phyloP scores from a whole-genome alignment of 805 yeast genomes.

The Candida jianshihensis region DNA sequence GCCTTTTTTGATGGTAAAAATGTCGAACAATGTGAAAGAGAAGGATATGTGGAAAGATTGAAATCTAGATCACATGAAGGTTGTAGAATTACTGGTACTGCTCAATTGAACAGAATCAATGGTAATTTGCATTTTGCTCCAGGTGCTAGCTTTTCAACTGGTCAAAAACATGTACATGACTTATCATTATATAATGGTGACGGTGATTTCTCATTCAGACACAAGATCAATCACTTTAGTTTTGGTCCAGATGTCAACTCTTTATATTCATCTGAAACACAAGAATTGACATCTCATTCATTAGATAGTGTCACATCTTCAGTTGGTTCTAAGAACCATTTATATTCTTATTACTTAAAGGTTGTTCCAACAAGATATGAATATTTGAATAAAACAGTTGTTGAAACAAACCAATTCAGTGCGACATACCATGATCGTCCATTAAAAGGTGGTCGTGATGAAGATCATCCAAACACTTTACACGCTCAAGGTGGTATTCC shows the following conservation, averaged over 20 bases:
- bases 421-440: constrained; percentile 88
- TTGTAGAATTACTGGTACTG: constrained; percentile 76
- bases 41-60: constrained; percentile 70
- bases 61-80: constrained; percentile 68
- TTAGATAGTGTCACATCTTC: constrained; percentile 45
- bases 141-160: constrained; percentile 62
- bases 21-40: constrained; percentile 84
- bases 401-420: constrained; percentile 86
- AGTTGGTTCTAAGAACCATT: constrained; percentile 46
- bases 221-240: constrained; percentile 69
- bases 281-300: constrained; percentile 51
- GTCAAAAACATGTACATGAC: constrained; percentile 76
- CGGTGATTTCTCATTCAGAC: constrained; percentile 64
- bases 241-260: constrained; percentile 60
- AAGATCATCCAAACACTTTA: constrained; percentile 81
- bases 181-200: constrained; percentile 59
- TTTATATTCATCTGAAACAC: constrained; percentile 15
- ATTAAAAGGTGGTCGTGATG: constrained; percentile 78
- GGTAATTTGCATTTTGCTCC: constrained; percentile 97
- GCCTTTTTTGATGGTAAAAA: constrained; percentile 84
- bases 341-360: constrained; percentile 74
- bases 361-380: constrained; percentile 88
- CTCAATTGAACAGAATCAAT: constrained; percentile 74
- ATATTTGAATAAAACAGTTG: constrained; percentile 41
- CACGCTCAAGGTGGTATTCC: constrained; percentile 87